Evolutionary conservation across 768 basidiomycete genomes (phyloP).

Genomic region (Mycena epipterygia): DNA sequence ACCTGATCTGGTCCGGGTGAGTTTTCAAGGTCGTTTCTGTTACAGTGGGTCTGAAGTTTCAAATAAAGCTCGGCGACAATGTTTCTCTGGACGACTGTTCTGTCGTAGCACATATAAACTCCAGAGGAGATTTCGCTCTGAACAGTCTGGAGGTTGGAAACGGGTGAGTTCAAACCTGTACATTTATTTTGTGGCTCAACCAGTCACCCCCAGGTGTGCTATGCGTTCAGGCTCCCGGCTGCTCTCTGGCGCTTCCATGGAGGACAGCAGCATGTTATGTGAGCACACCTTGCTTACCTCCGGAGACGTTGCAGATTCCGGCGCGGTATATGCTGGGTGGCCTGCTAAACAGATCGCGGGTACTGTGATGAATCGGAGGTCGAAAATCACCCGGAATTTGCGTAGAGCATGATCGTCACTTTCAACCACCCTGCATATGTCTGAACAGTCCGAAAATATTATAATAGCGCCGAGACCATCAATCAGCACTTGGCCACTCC

Average conservation of each 20-base stretch:
- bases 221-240: conserved; percentile 61
- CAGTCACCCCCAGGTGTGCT: conserved; percentile 46
- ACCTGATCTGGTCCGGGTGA: conserved; percentile 59
- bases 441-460: too few relatives aligned
- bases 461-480: too few relatives aligned
- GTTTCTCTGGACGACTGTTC: conserved; percentile 50
- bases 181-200: background rate
- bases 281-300: conserved; percentile 64
- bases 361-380: background rate
- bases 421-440: too few relatives aligned
- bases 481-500: too few relatives aligned
- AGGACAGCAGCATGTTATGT: conserved; percentile 59
- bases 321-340: conserved; percentile 58
- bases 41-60: background rate
- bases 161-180: conserved; percentile 37
- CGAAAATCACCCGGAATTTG: too few relatives aligned
- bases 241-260: conserved; percentile 64
- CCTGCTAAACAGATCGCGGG: conserved; percentile 43
- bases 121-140: conserved; percentile 58
- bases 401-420: too few relatives aligned
- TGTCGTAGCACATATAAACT: conserved; percentile 60
- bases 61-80: conserved; percentile 30
- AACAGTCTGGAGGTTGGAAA: conserved; percentile 56
- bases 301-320: conserved; percentile 59
- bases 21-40: background rate